Conservation (phyloP, 441 rosid species). For the Pelargonium fulgidum region DNA sequence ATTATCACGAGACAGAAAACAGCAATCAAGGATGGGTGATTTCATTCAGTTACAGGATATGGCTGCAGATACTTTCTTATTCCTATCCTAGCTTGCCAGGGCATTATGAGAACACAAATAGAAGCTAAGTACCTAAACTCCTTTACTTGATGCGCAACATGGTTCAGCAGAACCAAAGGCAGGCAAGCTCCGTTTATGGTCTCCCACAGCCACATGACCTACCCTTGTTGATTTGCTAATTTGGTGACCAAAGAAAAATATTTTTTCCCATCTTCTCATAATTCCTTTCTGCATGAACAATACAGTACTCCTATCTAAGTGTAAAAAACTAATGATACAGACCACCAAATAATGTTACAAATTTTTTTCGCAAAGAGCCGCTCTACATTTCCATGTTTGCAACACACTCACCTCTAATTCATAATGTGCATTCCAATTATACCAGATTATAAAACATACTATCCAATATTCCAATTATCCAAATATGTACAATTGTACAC, state of each 20-base stretch:
- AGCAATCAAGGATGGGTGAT: background rate
- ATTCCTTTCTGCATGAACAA: too few species aligned
- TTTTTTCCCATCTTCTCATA: background rate
- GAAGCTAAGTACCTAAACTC: too few species aligned
- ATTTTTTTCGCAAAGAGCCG: background rate
- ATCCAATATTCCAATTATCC: background rate
- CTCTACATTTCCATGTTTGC: background rate
- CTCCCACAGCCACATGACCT: background rate
- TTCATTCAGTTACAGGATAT: background rate
- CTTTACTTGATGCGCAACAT: background rate
- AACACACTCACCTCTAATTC: background rate
- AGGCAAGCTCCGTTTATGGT: background rate
- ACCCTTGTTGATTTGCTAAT: background rate
- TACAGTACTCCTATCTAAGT: too few species aligned
- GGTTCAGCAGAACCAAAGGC: background rate
- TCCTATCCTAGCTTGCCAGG: background rate
- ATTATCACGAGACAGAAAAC: background rate
- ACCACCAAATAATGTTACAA: background rate
- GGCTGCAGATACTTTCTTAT: background rate
- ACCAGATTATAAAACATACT: background rate
- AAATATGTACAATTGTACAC: background rate
- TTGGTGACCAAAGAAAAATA: background rate
- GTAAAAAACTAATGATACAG: background rate
- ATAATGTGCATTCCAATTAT: background rate
- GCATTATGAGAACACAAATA: too few species aligned